Percentiles rank a stretch among this genome's conserved stretches.
Conservation (phyloP, 108 stramenopile genomes). For the Parietichytrium sp. region DNA sequence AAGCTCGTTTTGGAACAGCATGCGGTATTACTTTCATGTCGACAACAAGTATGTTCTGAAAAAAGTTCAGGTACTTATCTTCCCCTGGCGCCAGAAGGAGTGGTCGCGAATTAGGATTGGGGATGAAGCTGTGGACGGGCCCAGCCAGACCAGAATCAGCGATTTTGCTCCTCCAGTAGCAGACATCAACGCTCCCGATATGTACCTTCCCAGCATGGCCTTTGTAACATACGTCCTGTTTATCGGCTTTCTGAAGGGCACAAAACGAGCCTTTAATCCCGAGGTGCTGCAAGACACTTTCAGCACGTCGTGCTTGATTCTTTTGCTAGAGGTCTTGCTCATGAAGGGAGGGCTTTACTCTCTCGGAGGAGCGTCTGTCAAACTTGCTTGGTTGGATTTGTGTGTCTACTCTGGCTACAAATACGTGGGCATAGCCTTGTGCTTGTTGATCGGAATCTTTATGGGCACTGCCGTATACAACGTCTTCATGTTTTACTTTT, state of each 20-base stretch:
- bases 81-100: slow-evolving; percentile 74
- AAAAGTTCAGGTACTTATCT: slow-evolving; percentile 80
- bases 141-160: slow-evolving; percentile 36
- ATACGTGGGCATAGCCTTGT: slow-evolving; percentile 47
- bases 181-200: slow-evolving; percentile 93
- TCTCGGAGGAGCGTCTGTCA: slow-evolving; percentile 54
- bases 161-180: slow-evolving; percentile 72
- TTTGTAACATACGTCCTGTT: slow-evolving; percentile 89
- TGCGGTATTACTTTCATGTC: slow-evolving; percentile 88
- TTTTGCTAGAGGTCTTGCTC: slow-evolving; percentile 79
- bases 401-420: slow-evolving; percentile 61
- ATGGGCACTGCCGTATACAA: slow-evolving; percentile 20
- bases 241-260: slow-evolving; percentile 84
- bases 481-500: slow-evolving; percentile 44
- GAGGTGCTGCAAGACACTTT: slow-evolving; percentile 84
- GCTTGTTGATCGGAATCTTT: slow-evolving; percentile 22
- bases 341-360: slow-evolving; percentile 84
- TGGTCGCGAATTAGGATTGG: slow-evolving; percentile 69
- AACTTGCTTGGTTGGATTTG: slow-evolving; percentile 50
- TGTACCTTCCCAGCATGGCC: slow-evolving; percentile 93
- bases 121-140: slow-evolving; percentile 47
- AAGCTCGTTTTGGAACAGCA: slow-evolving; percentile 54
- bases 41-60: slow-evolving; percentile 85
- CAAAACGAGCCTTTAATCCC: slow-evolving; percentile 78
- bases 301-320: slow-evolving; percentile 78